phyloP scores from a whole-genome alignment of 129 eudicot species.

The Gnaphalium uliginosum region DNA sequence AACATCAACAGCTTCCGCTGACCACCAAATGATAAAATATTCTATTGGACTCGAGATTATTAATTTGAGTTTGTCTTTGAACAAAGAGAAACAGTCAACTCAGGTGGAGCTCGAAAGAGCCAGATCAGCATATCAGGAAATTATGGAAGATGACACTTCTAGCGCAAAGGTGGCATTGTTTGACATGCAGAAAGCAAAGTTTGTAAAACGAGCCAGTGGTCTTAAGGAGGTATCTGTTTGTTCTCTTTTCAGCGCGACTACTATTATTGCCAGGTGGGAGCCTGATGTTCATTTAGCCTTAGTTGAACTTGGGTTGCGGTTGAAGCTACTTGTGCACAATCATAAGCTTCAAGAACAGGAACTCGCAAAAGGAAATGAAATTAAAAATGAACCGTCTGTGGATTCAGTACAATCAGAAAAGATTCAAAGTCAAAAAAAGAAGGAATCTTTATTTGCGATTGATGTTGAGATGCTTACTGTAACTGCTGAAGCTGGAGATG shows the following conservation, averaged over 20 bases:
- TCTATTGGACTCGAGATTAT: conserved; percentile 72
- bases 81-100: conserved; percentile 72
- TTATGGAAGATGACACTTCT: conserved; percentile 40
- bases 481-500: conserved; percentile 92
- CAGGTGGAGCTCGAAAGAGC: conserved; percentile 84
- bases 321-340: conserved; percentile 62
- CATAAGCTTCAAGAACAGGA: conserved; percentile 59
- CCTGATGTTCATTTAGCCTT: conserved; percentile 89
- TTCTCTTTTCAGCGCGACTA: conserved; percentile 92
- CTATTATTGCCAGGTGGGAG: conserved; percentile 85
- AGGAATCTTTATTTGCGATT: conserved; percentile 79
- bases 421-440: conserved; percentile 56
- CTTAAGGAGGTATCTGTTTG: conserved; percentile 79
- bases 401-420: conserved; percentile 44
- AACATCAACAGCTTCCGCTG: conserved; percentile 59
- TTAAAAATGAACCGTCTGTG: conserved; percentile 39
- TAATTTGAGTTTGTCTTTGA: conserved; percentile 59
- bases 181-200: conserved; percentile 84
- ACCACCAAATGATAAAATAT: conserved; percentile 51
- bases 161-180: conserved; percentile 58
- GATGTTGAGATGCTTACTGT: conserved; percentile 86
- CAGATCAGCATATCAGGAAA: conserved; percentile 67
- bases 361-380: conserved; percentile 33
- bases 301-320: conserved; percentile 63
- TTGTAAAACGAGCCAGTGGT: conserved; percentile 70